Evolutionary conservation across 1,284 basidiomycete species (phyloP).

Genomic region (Peniophora sp.): DNA sequence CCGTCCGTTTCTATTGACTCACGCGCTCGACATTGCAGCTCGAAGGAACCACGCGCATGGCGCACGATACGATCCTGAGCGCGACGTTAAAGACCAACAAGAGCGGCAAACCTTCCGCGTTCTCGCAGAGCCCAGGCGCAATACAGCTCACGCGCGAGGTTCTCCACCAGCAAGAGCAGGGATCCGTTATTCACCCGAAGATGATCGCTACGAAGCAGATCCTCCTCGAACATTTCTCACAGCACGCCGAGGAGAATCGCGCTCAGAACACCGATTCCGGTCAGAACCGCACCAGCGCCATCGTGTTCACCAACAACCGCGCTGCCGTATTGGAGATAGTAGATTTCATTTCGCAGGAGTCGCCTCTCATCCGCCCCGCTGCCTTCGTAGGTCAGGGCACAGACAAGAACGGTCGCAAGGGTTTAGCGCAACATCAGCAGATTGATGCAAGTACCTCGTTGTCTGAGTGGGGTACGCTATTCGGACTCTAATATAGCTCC

Average conservation of each 20-base stretch:
- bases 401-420: slow-evolving; percentile 82
- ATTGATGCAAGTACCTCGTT: slow-evolving; percentile 48
- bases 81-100: no score
- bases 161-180: slow-evolving; percentile 37
- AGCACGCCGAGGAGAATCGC: no score
- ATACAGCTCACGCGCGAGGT: no score
- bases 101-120: no score
- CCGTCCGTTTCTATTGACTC: no score
- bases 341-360: slow-evolving; percentile 61
- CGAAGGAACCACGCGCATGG: no score
- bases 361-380: slow-evolving; percentile 69
- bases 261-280: slow-evolving; percentile 38
- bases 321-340: slow-evolving; percentile 91
- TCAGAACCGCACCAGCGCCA: slow-evolving; percentile 71
- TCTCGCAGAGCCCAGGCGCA: no score
- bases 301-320: slow-evolving; percentile 92
- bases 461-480: no score
- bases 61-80: no score
- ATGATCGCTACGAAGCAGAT: slow-evolving; percentile 79
- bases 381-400: slow-evolving; percentile 89
- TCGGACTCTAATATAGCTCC: no score
- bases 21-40: no score
- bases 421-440: slow-evolving; percentile 89
- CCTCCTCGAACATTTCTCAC: slow-evolving; percentile 79
- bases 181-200: slow-evolving; percentile 81